These are phyloP conservation scores for Kuraishia ogatae DNA, from an alignment of 805 yeast species.

Conservation along the genomic window DNA sequence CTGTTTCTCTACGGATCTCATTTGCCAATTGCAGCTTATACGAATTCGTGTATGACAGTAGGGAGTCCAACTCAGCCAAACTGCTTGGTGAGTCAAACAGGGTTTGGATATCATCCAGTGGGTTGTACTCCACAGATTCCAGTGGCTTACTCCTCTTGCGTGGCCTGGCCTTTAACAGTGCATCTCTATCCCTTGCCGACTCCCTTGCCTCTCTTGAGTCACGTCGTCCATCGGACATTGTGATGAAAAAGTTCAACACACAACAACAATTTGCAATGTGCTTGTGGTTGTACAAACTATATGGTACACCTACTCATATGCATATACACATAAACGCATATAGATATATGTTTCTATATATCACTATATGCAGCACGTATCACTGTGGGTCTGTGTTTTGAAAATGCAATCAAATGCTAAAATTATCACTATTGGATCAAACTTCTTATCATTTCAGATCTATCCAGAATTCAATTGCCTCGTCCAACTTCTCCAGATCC, in stretches of 20 bases:
- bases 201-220: background rate
- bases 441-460: no score
- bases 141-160: slow-evolving; percentile 10
- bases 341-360: no score
- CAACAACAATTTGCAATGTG: no score
- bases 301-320: no score
- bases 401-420: no score
- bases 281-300: no score
- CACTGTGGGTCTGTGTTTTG: no score
- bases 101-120: slow-evolving; percentile 39
- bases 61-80: slow-evolving; percentile 39
- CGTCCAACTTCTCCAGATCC: no score
- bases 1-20: slow-evolving; percentile 31
- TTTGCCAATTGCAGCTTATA: slow-evolving; percentile 42
- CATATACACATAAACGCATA: background rate
- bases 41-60: slow-evolving; percentile 38
- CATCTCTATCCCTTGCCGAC: background rate
- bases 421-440: no score
- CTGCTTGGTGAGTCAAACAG: slow-evolving; percentile 44
- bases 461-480: no score
- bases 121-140: slow-evolving; percentile 38
- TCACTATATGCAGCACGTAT: no score
- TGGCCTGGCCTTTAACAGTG: background rate
- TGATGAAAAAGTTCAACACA: no score
- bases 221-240: background rate